phyloP scores from a whole-genome alignment of 805 yeast genomes.

The Kuraishia borneana region DNA sequence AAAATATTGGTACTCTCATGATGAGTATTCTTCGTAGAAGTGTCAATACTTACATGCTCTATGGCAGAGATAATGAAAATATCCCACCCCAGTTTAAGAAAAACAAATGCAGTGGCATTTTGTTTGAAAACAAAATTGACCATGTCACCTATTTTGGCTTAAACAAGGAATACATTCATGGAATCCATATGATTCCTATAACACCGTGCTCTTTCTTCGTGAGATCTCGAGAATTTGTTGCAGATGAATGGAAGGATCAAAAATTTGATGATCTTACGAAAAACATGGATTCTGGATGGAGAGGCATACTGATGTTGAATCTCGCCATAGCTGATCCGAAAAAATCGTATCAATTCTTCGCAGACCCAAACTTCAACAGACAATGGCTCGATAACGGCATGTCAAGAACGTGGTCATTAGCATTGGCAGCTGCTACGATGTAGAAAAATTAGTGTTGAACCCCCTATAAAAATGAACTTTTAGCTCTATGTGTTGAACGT shows the following conservation, averaged over 20 bases:
- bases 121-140: slow-evolving; percentile 60
- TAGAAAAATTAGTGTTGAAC: neutral
- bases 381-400: slow-evolving; percentile 67
- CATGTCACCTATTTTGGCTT: slow-evolving; percentile 64
- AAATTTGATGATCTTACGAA: slow-evolving; percentile 33
- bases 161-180: slow-evolving; percentile 56
- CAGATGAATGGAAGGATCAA: slow-evolving; percentile 54
- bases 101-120: slow-evolving; percentile 62
- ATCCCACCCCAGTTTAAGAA: slow-evolving; percentile 41
- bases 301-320: slow-evolving; percentile 64
- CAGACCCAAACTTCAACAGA: neutral
- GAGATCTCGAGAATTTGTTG: slow-evolving; percentile 42
- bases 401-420: slow-evolving; percentile 77
- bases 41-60: slow-evolving; percentile 37
- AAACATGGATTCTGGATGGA: slow-evolving; percentile 61
- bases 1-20: slow-evolving; percentile 43
- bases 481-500: too few relatives aligned
- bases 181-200: slow-evolving; percentile 63
- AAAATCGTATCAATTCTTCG: slow-evolving; percentile 50
- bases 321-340: slow-evolving; percentile 64
- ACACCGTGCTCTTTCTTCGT: slow-evolving; percentile 57
- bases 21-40: slow-evolving; percentile 43
- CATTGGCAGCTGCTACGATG: slow-evolving; percentile 39
- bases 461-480: too few relatives aligned
- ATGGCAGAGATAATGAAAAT: slow-evolving; percentile 36